Base-by-base conservation (phyloP, 179 eudicot genomes). In the Camellia oleifera region DNA sequence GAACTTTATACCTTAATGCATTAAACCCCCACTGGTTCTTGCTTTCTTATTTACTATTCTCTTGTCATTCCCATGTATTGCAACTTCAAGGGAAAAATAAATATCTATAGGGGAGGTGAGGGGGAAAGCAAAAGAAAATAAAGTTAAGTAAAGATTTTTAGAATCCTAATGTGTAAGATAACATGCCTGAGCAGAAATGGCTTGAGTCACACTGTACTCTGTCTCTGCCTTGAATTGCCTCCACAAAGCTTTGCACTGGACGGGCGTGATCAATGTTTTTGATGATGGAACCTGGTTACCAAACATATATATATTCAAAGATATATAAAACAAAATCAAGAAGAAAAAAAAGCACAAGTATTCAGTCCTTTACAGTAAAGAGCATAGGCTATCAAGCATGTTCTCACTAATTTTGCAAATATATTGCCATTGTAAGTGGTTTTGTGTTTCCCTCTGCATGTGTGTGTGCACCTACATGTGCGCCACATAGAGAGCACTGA, bases 201-300 rank as follows among this genome's bases (percentile, higher is more conserved):
- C 99, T 90, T 96, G 99, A 84, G 87, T 91, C 70, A 96, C 97
- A 76, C 93, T 88, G 84, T 94, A 92, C 81, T 96, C 98, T 0
- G 99, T 96, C 90, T 96, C 99, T 63, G 90, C 76, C 84, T 89
- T 91, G 81, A 95, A 95, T 87, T 95, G 98, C 87, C 94, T 90
- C 99, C 99, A 95, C 77, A 95, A 79, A 52, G 94, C 87, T 88
- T 95, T 95, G 89, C 99, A 95, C 83, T 95, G 97, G 54, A 95
- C 97, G 63, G 99, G 99, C 56, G 94, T 89, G 23, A 96, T 87
- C 77, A 96, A 84, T 72, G 98, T 96, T 88, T 91, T 94, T 20
- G 95, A 80, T 7, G 92, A 84, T 50, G 98, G 93, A 81, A 96
- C 91, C 99, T 96, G 89, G 63, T 66, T 11, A 74, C 10, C 5